phyloP scores from a whole-genome alignment of 2,329 filamentous ascomycete genomes.

The Fusarium heterosporum region DNA sequence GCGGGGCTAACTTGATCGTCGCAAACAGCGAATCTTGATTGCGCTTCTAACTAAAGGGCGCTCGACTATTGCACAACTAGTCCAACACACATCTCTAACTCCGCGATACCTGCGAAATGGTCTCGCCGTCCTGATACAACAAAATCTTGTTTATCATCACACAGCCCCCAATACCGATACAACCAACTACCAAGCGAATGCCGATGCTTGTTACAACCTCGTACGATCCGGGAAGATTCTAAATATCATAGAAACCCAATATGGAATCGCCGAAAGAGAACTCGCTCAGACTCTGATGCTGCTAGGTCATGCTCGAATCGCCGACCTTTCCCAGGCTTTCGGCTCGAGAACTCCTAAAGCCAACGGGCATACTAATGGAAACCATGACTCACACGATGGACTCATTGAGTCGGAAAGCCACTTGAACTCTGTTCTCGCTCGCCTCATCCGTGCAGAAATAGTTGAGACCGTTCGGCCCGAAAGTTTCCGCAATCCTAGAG shows the following conservation, averaged over 20 bases:
- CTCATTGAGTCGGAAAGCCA: conserved; percentile 60
- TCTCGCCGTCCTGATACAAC: conserved; percentile 86
- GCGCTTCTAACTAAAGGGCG: conserved; percentile 83
- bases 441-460: conserved; percentile 73
- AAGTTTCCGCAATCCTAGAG: conserved; percentile 71
- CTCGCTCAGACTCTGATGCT: conserved; percentile 80
- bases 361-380: conserved; percentile 53
- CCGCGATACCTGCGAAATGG: conserved; percentile 83
- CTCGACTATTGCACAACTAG: conserved; percentile 76
- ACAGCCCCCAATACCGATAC: conserved; percentile 70
- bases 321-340: conserved; percentile 76
- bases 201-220: conserved; percentile 82
- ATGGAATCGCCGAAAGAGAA: conserved; percentile 79
- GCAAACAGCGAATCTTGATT: conserved; percentile 81
- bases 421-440: conserved; percentile 63
- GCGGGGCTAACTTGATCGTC: conserved; percentile 47
- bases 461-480: conserved; percentile 71
- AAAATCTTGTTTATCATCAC: conserved; percentile 84
- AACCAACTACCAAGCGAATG: conserved; percentile 87
- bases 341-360: conserved; percentile 52
- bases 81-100: conserved; percentile 77
- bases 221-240: conserved; percentile 85
- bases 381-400: conserved; percentile 48
- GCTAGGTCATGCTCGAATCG: conserved; percentile 80
- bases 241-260: conserved; percentile 77